phyloP scores from a whole-genome alignment of 768 basidiomycete genomes.

The Rhizopogon roseolus region DNA sequence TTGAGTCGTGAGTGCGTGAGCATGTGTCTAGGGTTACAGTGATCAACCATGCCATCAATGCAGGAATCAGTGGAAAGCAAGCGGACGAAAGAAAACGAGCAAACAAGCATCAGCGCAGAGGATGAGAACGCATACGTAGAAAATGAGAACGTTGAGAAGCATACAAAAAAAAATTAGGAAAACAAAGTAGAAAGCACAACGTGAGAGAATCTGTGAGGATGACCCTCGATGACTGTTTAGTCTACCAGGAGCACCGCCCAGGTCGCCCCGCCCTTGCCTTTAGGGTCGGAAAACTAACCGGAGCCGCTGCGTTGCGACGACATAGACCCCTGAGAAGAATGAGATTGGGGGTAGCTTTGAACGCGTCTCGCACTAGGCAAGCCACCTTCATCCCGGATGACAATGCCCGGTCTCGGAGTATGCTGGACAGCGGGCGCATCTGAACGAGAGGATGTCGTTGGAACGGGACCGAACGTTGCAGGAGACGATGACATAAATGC shows the following conservation, averaged over 20 bases:
- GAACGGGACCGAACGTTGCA: not conserved
- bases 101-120: not conserved
- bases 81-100: not conserved
- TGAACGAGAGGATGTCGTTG: not conserved
- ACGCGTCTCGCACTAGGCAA: slow-evolving; percentile 8
- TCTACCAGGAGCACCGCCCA: not conserved
- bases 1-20: too few relatives aligned
- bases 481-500: slow-evolving; percentile 9
- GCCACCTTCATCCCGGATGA: slow-evolving; percentile 2
- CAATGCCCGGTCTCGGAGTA: slow-evolving; percentile 11
- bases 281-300: slow-evolving; percentile 6
- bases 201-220: too few relatives aligned
- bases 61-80: not conserved
- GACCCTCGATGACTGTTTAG: not conserved
- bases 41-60: not conserved
- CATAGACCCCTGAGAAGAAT: slow-evolving; percentile 8
- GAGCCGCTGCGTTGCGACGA: slow-evolving; percentile 17
- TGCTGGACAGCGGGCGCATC: not conserved
- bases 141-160: not conserved
- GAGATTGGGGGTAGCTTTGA: not conserved
- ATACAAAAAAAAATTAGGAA: not conserved
- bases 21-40: too few relatives aligned
- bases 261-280: slow-evolving; percentile 4
- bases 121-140: not conserved
- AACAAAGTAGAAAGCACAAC: not conserved